A percentile compares a stretch with the other conserved stretches of the same genome.
Conservation (phyloP, 2,329 filamentous ascomycete genomes). For the Neocatenulostroma microsporum region DNA sequence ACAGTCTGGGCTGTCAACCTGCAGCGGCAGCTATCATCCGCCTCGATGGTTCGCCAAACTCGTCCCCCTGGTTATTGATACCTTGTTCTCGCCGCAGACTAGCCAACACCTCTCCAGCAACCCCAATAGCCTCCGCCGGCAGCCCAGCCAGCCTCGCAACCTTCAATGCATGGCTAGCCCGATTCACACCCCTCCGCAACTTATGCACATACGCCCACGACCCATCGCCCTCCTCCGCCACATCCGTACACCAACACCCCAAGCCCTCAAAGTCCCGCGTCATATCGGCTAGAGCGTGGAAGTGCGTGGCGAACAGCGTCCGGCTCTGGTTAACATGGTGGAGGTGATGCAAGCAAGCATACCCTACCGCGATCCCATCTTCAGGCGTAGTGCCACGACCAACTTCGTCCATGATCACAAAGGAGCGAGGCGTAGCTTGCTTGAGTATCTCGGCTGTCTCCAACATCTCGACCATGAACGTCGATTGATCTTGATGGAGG, state of each 20-base stretch:
- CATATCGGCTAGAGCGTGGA: slow-evolving; percentile 82
- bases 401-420: slow-evolving; percentile 98
- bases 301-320: slow-evolving; percentile 93
- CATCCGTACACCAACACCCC: slow-evolving; percentile 80
- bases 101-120: slow-evolving; percentile 55
- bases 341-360: slow-evolving; percentile 98
- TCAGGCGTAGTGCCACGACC: slow-evolving; percentile 96
- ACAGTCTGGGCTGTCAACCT: too few species aligned
- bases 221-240: slow-evolving; percentile 59
- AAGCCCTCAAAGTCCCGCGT: slow-evolving; percentile 53
- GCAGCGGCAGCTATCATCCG: too few species aligned
- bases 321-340: slow-evolving; percentile 91
- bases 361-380: slow-evolving; percentile 96
- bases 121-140: slow-evolving; percentile 60
- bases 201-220: slow-evolving; percentile 82
- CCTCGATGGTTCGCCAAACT: too few species aligned
- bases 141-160: slow-evolving; percentile 81
- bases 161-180: slow-evolving; percentile 83
- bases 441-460: slow-evolving; percentile 98
- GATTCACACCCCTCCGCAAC: slow-evolving; percentile 73
- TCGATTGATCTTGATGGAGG: slow-evolving; percentile 94
- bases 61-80: too few species aligned
- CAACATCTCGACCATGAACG: slow-evolving; percentile 99
- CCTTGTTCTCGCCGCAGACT: not conserved
- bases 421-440: slow-evolving; percentile 84